Evolutionary conservation across 371 early-diverging fungal species (phyloP).

Genomic region (Blakeslea trispora): DNA sequence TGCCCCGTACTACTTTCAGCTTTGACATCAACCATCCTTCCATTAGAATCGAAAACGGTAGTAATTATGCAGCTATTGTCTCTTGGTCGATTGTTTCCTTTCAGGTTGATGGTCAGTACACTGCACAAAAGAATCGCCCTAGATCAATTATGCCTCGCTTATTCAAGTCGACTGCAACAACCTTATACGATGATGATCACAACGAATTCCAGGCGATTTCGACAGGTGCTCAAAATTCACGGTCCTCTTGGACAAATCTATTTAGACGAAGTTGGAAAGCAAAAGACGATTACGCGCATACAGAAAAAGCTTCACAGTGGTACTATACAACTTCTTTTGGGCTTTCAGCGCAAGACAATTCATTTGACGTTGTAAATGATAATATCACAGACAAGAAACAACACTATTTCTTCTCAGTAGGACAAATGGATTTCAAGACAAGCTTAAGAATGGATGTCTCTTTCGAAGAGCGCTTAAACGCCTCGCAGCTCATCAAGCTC

Average conservation of each 20-base stretch:
- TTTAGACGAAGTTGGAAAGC: conserved; percentile 39
- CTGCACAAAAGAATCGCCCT: conserved; percentile 17
- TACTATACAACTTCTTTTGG: conserved; percentile 16
- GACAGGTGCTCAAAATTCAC: conserved; percentile 20
- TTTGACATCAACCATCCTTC: conserved; percentile 19
- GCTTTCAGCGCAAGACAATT: conserved; percentile 11
- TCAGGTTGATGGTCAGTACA: conserved; percentile 26
- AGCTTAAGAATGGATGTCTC: conserved; percentile 9
- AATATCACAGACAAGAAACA: neutral
- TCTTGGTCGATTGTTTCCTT: conserved; percentile 17
- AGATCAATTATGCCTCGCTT: conserved; percentile 17
- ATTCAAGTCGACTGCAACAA: conserved; percentile 12
- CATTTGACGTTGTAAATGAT: conserved; percentile 5
- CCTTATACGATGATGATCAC: neutral
- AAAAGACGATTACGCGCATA: conserved; percentile 1
- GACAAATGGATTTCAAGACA: conserved; percentile 12
- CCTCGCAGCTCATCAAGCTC: neutral
- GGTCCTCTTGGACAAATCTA: conserved; percentile 38
- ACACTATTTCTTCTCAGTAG: conserved; percentile 12
- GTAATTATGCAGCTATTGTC: conserved; percentile 13
- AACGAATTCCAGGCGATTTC: conserved; percentile 1
- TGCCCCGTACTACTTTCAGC: conserved; percentile 5
- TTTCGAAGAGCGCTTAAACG: neutral
- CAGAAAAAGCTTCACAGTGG: conserved; percentile 9
- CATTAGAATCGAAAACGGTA: conserved; percentile 8